Evolutionary conservation across 2,329 filamentous ascomycete genomes (phyloP), one percentile per base, ranked within the genome.

Genomic region (Ophiognomonia clavigignenti-juglandacearum): DNA sequence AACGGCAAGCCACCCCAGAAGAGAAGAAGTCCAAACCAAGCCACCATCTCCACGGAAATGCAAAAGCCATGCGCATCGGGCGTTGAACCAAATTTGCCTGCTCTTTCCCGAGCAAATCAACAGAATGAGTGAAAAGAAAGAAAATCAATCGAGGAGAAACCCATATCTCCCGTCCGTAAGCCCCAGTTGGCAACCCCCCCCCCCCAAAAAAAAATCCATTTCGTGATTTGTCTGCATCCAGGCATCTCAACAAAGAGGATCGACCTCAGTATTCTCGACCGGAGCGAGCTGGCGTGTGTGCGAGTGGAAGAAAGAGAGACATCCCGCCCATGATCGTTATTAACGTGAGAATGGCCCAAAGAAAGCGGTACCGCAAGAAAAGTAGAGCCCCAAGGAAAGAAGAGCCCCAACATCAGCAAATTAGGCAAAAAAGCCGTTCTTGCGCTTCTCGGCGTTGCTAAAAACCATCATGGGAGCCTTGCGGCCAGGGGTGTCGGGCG

Each of bases 381-480:
- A n/a, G n/a, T n/a, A n/a, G n/a, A n/a, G n/a, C n/a, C n/a, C n/a
- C n/a, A n/a, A n/a, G n/a, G n/a, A n/a, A n/a, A n/a, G n/a, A n/a
- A n/a, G n/a, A n/a, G n/a, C n/a, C n/a, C n/a, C n/a, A n/a, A n/a
- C n/a, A n/a, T n/a, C n/a, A n/a, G 14, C 8, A 7, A 14, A 24
- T 45, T 41, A 53, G 31, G 48, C 45, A 29, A 53, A n/a, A 54
- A 60, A 39, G 55, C 65, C 61, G 67, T 79, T 85, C 77, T 89
- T 95, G 67, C 90, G 86, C 80, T 95, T 96, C 74, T 95, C 90
- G 53, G 83, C 86, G 64, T 84, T 91, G 56, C 87, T 91, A 56
- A 96, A 78, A 56, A 96, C 86, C 62, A 96, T 81, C 75, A 90
- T 85, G 45, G 89, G 86, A 57, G 86, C 86, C 74, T 85, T 91